Evolutionary conservation across 306 rosid genomes (phyloP), one percentile per base, ranked within the genome.

Genomic region (Ormosia semicastrata): DNA sequence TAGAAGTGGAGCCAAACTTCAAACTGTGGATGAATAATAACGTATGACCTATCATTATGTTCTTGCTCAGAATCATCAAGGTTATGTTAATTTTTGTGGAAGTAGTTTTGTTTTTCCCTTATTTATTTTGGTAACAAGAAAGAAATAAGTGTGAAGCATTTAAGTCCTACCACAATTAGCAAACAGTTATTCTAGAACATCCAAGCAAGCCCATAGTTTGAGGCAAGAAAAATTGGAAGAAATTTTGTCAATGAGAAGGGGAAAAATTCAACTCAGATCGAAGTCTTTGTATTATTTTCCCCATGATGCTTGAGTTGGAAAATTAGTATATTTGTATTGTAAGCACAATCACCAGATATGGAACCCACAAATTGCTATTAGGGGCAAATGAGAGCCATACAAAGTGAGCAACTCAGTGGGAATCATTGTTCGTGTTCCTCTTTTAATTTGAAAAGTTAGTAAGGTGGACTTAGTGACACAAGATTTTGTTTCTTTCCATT

Each of bases 361-460:
- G 83, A 33, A 60, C 62, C 39, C 24, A 69, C 49, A 57, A 69
- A 79, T 69, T 79, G 39, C 68, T 49, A 68, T 43, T 68, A 56
- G 30, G 24, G 57, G 29, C 39, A 70, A 69, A 69, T 44, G 62
- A 54, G 85, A 79, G 62, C 85, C 89, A 79, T 46, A 39, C 32
- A 83, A 59, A 81, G 87, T 86, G 77, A 79, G 57, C 12, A 36
- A 68, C 53, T 86, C 6, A 75, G 85, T 62, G 84, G 76, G 12
- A 49, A 60, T 56, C 79, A 24, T 79, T 83, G 82, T 58, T 71
- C 59, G 57, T 44, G 37, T 80, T 57, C 65, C 43, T 40, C 53
- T 79, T 81, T 24, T 49, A 47, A 70, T 76, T 34, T 63, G 60
- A 62, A 52, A 62, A 79, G 81, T 75, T 79, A 37, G 58, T 66